phyloP scores from a whole-genome alignment of 495 filamentous ascomycete genomes.

The Cetradonia linearis region DNA sequence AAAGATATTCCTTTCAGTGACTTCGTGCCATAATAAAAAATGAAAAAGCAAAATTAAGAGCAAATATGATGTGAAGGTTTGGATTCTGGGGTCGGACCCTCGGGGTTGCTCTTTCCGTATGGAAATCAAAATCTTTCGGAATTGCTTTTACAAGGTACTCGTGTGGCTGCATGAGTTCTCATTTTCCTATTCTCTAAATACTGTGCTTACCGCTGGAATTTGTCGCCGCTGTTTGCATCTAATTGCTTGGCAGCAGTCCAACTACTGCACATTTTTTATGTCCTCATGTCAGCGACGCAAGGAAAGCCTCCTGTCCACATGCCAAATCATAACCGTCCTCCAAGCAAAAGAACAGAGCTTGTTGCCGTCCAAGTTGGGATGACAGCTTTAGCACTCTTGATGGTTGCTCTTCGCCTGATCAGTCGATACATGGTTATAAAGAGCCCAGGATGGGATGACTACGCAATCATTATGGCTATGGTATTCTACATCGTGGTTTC shows the following conservation, averaged over 20 bases:
- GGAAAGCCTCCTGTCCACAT: background rate
- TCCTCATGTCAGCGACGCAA: background rate
- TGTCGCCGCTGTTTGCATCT: background rate
- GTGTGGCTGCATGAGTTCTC: background rate
- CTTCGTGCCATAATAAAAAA: background rate
- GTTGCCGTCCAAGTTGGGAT: slow-evolving; percentile 25
- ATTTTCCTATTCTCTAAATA: background rate
- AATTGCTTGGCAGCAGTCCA: background rate
- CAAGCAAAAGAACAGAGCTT: slow-evolving; percentile 2
- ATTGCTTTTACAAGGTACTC: background rate
- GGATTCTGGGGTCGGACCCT: background rate
- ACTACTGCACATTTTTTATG: background rate
- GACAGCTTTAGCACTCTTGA: slow-evolving; percentile 25
- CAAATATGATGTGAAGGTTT: background rate
- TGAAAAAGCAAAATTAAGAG: background rate
- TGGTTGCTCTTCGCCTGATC: slow-evolving; percentile 30
- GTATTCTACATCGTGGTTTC: background rate
- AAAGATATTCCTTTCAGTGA: background rate
- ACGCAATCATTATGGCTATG: background rate
- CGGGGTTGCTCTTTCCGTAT: background rate
- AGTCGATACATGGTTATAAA: slow-evolving; percentile 30
- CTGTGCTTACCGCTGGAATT: background rate
- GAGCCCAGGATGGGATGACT: slow-evolving; percentile 29
- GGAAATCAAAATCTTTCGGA: background rate
- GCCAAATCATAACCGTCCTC: background rate